These are phyloP conservation scores for Scleroderma citrinum DNA, from an alignment of 768 basidiomycete genomes.

Conservation along the genomic window DNA sequence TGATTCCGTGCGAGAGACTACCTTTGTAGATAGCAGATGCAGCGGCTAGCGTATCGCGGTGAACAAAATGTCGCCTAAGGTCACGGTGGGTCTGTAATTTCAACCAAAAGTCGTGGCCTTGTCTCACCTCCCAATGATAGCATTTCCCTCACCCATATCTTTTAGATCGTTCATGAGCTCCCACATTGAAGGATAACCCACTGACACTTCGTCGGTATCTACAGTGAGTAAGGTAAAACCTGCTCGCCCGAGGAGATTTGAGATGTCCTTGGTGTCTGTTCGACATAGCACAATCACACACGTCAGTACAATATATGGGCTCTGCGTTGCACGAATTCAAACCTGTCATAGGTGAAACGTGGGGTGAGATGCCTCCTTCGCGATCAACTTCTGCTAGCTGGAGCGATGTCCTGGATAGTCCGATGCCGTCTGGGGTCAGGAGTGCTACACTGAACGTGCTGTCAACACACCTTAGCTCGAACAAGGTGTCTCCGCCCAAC, in stretches of 20 bases:
- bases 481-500: conserved; percentile 93
- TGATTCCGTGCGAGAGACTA: conserved; percentile 22
- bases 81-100: not conserved
- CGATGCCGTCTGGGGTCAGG: not conserved
- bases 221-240: conserved; percentile 93
- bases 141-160: conserved; percentile 96
- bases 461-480: conserved; percentile 70
- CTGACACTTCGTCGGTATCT: conserved; percentile 88
- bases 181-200: conserved; percentile 93
- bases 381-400: conserved; percentile 93
- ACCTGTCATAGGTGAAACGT: conserved; percentile 98
- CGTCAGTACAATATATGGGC: not conserved
- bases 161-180: conserved; percentile 91
- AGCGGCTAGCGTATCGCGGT: conserved; percentile 83
- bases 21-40: conserved; percentile 94
- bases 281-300: not conserved
- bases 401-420: conserved; percentile 63
- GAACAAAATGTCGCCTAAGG: conserved; percentile 57
- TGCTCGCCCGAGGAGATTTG: conserved; percentile 86
- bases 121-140: conserved; percentile 72
- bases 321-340: conserved; percentile 11
- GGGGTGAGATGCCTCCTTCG: conserved; percentile 94
- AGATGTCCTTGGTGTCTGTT: conserved; percentile 85
- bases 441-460: not conserved
- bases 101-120: not conserved